phyloP scores from a whole-genome alignment of 352 stramenopile species.

The Globisporangium paroecandrum region DNA sequence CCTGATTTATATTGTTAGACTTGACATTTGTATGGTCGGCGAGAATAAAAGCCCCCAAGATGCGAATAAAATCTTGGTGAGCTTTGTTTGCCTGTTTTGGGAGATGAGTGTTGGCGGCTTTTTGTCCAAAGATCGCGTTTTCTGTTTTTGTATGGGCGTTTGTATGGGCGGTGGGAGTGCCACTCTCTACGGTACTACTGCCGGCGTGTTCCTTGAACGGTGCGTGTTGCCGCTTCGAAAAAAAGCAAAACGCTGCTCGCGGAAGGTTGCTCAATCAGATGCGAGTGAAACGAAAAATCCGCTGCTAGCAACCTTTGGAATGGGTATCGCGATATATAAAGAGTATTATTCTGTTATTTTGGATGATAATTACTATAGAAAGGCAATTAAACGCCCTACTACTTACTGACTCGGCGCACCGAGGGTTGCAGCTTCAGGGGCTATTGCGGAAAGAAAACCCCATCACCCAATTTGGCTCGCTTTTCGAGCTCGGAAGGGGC shows the following conservation, averaged over 20 bases:
- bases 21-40: not conserved
- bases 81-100: not conserved
- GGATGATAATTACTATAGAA: too few relatives aligned
- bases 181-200: not conserved
- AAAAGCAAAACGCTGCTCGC: not conserved
- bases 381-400: not conserved
- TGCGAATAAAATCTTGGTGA: not conserved
- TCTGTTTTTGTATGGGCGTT: constrained; percentile 1
- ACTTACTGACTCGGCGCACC: not conserved
- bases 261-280: not conserved
- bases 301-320: not conserved
- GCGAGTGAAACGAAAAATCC: not conserved
- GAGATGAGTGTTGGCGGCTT: not conserved
- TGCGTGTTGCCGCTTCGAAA: constrained; percentile 10
- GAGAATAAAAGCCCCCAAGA: not conserved
- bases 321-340: not conserved
- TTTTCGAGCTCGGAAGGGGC: not conserved
- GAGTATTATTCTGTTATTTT: not conserved
- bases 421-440: not conserved
- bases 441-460: not conserved
- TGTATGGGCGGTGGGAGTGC: not conserved
- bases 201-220: constrained; percentile 14
- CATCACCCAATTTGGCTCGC: not conserved
- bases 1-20: not conserved
- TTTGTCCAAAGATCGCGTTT: constrained; percentile 5